phyloP scores from a whole-genome alignment of 108 stramenopile species.

The Stephanodiscus minutulus region DNA sequence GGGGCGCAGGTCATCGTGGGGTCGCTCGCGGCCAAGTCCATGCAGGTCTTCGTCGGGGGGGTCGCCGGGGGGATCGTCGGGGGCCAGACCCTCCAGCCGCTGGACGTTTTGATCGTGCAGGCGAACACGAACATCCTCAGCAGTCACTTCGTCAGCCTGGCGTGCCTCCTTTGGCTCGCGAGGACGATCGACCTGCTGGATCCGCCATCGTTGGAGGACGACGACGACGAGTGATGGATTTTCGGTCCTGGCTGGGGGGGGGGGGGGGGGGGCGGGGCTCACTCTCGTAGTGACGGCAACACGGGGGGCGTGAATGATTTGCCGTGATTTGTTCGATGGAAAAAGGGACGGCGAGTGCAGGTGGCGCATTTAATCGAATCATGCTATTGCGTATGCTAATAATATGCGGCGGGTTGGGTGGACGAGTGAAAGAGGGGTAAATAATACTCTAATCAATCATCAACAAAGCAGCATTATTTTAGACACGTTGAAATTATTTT shows the following conservation, averaged over 20 bases:
- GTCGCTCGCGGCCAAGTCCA: slow-evolving; percentile 82
- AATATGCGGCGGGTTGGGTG: slow-evolving; percentile 17
- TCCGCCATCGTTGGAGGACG: slow-evolving; percentile 66
- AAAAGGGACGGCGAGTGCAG: too few relatives aligned
- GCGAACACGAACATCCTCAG: slow-evolving; percentile 93
- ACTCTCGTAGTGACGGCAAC: too few relatives aligned
- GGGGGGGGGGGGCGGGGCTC: too few relatives aligned
- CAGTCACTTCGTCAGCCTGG: slow-evolving; percentile 87
- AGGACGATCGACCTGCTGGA: slow-evolving; percentile 64
- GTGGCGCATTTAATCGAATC: too few relatives aligned
- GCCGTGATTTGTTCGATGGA: too few relatives aligned
- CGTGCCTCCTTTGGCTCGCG: slow-evolving; percentile 67
- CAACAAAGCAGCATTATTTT: slow-evolving; percentile 13
- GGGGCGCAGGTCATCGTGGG: slow-evolving; percentile 93
- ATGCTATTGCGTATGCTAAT: slow-evolving; percentile 68
- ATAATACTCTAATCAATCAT: too few relatives aligned
- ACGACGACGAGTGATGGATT: too few relatives aligned
- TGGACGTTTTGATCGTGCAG: slow-evolving; percentile 91
- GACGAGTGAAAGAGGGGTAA: slow-evolving; percentile 18
- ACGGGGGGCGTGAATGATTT: too few relatives aligned
- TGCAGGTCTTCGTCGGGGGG: slow-evolving; percentile 50
- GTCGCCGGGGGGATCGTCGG: slow-evolving; percentile 40
- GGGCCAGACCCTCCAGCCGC: slow-evolving; percentile 69
- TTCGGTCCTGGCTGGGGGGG: too few relatives aligned
- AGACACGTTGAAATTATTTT: slow-evolving; percentile 1